phyloP scores from a whole-genome alignment of 2,329 filamentous ascomycete species.

The Iodosphaeria phyllophila region DNA sequence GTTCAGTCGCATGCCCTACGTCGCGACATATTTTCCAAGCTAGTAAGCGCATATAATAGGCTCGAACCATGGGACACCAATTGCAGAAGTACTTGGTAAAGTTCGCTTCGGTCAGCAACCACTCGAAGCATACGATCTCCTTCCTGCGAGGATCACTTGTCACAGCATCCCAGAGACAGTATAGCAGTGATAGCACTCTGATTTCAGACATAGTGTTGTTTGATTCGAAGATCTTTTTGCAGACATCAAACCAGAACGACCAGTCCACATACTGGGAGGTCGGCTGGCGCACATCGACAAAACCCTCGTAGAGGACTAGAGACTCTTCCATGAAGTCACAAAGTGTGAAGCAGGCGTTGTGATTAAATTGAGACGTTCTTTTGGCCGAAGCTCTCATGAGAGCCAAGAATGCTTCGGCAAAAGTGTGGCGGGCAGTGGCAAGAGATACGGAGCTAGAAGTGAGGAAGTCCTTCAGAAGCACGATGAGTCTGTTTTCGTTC shows the following conservation, averaged over 20 bases:
- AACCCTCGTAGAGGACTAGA: constrained; percentile 39
- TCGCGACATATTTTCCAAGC: constrained; percentile 79
- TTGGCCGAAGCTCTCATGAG: constrained; percentile 58
- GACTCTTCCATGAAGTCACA: constrained; percentile 82
- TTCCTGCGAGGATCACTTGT: constrained; percentile 48
- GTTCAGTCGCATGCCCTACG: constrained; percentile 42
- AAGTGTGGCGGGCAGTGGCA: constrained; percentile 39
- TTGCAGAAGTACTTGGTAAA: constrained; percentile 79
- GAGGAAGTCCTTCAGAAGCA: constrained; percentile 66
- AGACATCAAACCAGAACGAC: constrained; percentile 73
- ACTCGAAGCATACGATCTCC: constrained; percentile 49
- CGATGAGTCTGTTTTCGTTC: constrained; percentile 74
- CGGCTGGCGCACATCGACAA: constrained; percentile 20
- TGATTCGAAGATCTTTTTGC: constrained; percentile 59
- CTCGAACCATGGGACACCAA: constrained; percentile 89
- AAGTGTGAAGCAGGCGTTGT: constrained; percentile 71
- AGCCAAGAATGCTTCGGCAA: constrained; percentile 55
- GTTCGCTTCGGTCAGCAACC: constrained; percentile 54
- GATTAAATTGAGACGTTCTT: constrained; percentile 63
- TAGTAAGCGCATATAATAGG: constrained; percentile 78
- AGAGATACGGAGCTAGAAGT: constrained; percentile 23
- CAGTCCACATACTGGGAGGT: constrained; percentile 43
- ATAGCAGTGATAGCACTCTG: constrained; percentile 65
- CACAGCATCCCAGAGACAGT: constrained; percentile 59
- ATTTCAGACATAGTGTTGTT: constrained; percentile 85